Conservation (phyloP, 2,329 filamentous ascomycete species). For the Sporothrix variecibatus region DNA sequence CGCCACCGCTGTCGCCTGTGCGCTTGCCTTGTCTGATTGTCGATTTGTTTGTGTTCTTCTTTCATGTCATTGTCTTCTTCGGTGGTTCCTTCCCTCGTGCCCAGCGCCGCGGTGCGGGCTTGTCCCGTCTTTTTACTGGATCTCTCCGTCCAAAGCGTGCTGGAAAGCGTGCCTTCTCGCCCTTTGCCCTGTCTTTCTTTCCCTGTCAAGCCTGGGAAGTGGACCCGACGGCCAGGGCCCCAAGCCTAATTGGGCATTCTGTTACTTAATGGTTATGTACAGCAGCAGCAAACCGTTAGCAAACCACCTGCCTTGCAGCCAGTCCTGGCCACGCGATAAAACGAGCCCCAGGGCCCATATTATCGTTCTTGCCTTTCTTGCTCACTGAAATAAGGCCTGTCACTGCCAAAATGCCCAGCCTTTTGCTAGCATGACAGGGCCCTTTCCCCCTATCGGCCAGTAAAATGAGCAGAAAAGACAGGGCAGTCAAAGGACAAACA, state of each 20-base stretch:
- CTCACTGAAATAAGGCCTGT: neutral
- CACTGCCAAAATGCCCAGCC: constrained; percentile 6
- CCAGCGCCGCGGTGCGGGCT: constrained; percentile 10
- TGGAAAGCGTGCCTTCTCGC: neutral
- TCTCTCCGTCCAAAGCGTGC: neutral
- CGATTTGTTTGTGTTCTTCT: neutral
- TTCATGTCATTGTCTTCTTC: constrained; percentile 7
- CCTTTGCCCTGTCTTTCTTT: constrained; percentile 12
- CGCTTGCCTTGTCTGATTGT: neutral
- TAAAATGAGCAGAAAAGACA: neutral
- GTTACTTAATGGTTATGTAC: constrained; percentile 34
- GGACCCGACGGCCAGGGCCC: constrained; percentile 13
- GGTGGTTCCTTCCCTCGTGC: constrained; percentile 6
- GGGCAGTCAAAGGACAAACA: neutral
- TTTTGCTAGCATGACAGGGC: neutral
- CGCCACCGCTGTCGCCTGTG: constrained; percentile 6
- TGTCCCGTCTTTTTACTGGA: constrained; percentile 7
- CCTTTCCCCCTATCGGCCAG: neutral
- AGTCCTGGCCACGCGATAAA: constrained; percentile 31
- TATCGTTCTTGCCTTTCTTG: neutral
- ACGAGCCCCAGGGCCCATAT: neutral
- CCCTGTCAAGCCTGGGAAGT: neutral
- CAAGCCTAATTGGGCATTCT: constrained; percentile 28
- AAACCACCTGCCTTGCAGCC: constrained; percentile 25
- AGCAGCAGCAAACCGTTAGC: constrained; percentile 29